Conservation (phyloP, 805 yeast species). For the Wickerhamomyces chambardii region DNA sequence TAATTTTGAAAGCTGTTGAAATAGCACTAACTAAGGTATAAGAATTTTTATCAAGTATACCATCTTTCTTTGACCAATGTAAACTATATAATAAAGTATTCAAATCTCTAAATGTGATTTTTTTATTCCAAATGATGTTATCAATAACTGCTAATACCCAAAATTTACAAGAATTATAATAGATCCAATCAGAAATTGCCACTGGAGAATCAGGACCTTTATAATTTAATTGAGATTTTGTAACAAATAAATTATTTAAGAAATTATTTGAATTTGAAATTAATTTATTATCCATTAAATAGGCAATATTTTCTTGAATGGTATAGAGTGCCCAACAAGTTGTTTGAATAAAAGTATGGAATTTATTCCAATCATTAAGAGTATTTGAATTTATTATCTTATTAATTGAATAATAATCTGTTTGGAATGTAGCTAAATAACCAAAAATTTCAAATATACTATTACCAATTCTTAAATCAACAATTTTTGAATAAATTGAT, state of each 20-base stretch:
- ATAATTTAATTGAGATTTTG: neutral
- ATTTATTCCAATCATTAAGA: conserved; percentile 2
- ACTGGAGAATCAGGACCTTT: neutral
- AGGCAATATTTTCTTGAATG: conserved; percentile 12
- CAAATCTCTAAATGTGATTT: neutral
- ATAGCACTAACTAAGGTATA: neutral
- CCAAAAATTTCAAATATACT: conserved; percentile 12
- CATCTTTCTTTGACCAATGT: neutral
- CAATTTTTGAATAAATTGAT: conserved; percentile 9
- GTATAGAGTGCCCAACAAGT: conserved; percentile 8
- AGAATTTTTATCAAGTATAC: neutral
- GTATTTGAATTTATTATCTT: conserved; percentile 4
- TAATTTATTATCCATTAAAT: conserved; percentile 10
- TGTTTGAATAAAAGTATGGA: conserved; percentile 7
- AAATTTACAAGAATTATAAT: conserved; percentile 12
- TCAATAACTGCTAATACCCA: conserved; percentile 5
- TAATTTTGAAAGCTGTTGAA: neutral
- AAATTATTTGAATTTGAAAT: conserved; percentile 2
- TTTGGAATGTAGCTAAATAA: conserved; percentile 8
- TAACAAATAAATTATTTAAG: conserved; percentile 5
- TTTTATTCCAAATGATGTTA: too few species aligned
- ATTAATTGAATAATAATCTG: conserved; percentile 7
- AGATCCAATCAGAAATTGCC: conserved; percentile 12
- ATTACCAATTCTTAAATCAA: conserved; percentile 11
- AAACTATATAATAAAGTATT: too few species aligned